Evolutionary conservation across 768 basidiomycete genomes (phyloP).

Genomic region (Boletus fagicola): DNA sequence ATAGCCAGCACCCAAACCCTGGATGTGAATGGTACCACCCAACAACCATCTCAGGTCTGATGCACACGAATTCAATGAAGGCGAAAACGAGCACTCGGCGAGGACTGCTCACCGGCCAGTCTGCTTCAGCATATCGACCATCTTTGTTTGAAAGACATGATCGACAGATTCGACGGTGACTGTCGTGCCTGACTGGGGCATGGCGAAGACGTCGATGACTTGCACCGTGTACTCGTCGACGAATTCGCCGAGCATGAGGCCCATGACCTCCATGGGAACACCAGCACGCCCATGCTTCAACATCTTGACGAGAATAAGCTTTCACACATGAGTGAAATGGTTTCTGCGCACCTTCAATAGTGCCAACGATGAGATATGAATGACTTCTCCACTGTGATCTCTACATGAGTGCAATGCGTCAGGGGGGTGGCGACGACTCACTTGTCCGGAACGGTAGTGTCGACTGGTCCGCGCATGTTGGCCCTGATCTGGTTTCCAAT

Average conservation of each 20-base stretch:
- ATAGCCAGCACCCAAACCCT: conserved; percentile 99
- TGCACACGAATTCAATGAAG: conserved; percentile 6
- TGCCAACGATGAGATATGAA: conserved; percentile 97
- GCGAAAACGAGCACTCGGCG: neutral
- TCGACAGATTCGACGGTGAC: conserved; percentile 98
- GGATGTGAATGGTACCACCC: conserved; percentile 99
- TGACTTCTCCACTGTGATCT: conserved; percentile 74
- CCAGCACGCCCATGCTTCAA: conserved; percentile 98
- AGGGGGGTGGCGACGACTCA: conserved; percentile 32
- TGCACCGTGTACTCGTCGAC: conserved; percentile 96
- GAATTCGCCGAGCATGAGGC: conserved; percentile 95
- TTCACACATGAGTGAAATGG: neutral
- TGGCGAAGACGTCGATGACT: conserved; percentile 96
- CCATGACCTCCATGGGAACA: conserved; percentile 99
- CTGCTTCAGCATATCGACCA: conserved; percentile 99
- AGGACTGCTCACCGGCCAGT: conserved; percentile 76
- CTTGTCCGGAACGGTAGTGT: conserved; percentile 73
- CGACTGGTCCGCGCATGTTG: conserved; percentile 41
- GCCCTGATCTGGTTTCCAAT: conserved; percentile 51
- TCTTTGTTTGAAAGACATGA: conserved; percentile 97
- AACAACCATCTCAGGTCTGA: conserved; percentile 93
- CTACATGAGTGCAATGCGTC: conserved; percentile 1
- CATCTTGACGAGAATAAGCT: conserved; percentile 62
- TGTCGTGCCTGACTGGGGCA: conserved; percentile 97
- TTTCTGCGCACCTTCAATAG: conserved; percentile 75